Conservation (phyloP, 148 eudicot species). For the Fallopia convolvulus region DNA sequence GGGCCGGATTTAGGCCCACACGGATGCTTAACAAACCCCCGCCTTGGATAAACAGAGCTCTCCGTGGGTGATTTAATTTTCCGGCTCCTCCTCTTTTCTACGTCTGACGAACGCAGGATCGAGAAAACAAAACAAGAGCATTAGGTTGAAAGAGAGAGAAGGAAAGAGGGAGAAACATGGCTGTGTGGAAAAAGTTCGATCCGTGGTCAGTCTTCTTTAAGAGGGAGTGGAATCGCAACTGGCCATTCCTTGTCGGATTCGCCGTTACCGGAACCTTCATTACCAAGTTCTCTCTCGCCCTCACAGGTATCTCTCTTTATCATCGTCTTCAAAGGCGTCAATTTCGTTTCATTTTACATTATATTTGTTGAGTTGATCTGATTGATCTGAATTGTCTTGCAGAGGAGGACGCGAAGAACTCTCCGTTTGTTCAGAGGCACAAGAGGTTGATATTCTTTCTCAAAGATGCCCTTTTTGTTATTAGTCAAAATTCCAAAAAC, state of each 20-base stretch:
- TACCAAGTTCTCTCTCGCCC: slow-evolving; percentile 33
- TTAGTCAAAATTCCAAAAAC: slow-evolving; percentile 1
- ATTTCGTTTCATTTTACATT: background rate
- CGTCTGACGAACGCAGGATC: background rate
- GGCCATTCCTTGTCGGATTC: slow-evolving; percentile 54
- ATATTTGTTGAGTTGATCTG: background rate
- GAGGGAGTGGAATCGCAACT: slow-evolving; percentile 55
- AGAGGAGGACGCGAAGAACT: slow-evolving; percentile 86
- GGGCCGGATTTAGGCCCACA: background rate
- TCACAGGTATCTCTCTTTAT: slow-evolving; percentile 31
- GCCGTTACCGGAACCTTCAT: slow-evolving; percentile 35
- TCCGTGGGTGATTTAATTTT: background rate
- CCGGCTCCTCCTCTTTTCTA: background rate
- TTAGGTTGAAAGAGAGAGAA: background rate
- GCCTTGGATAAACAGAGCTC: background rate
- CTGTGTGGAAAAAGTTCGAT: slow-evolving; percentile 49
- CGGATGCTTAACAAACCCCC: background rate
- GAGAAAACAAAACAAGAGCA: background rate
- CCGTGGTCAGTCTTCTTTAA: slow-evolving; percentile 73
- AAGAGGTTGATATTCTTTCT: slow-evolving; percentile 23
- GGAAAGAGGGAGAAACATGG: background rate
- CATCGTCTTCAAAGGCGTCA: background rate
- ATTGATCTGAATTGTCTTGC: slow-evolving; percentile 14
- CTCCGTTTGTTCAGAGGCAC: slow-evolving; percentile 74
- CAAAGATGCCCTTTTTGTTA: background rate